Evolutionary conservation across 345 rosid genomes (phyloP).

Genomic region (Sisymbrium altissimum): DNA sequence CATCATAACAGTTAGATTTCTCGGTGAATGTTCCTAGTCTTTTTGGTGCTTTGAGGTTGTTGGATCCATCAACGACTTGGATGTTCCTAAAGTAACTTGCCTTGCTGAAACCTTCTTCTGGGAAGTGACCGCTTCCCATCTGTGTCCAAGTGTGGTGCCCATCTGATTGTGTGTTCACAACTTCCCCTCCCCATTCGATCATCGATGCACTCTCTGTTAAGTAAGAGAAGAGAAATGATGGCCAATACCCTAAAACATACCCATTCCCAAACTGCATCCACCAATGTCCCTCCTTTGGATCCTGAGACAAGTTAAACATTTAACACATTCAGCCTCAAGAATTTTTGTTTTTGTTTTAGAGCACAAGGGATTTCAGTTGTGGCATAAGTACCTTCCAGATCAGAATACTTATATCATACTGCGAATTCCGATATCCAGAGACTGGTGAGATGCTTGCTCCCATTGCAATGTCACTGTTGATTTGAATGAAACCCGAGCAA

Average conservation of each 20-base stretch:
- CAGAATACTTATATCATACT: constrained; percentile 91
- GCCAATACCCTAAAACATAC: constrained; percentile 91
- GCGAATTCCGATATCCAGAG: constrained; percentile 76
- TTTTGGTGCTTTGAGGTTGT: constrained; percentile 91
- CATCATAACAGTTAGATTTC: constrained; percentile 93
- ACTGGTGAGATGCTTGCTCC: constrained; percentile 98
- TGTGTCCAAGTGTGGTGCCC: constrained; percentile 91
- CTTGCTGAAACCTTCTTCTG: constrained; percentile 93
- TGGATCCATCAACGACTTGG: constrained; percentile 83
- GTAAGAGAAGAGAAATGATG: constrained; percentile 92
- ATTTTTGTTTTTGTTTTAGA: neutral
- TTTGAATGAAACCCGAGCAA: constrained; percentile 94
- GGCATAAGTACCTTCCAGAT: constrained; percentile 78
- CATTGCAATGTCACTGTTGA: constrained; percentile 91
- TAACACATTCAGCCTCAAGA: neutral
- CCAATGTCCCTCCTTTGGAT: constrained; percentile 98
- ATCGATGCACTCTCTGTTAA: constrained; percentile 90
- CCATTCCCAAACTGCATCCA: constrained; percentile 98
- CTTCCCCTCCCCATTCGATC: constrained; percentile 99
- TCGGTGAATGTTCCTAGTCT: constrained; percentile 84
- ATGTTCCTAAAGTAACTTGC: constrained; percentile 87
- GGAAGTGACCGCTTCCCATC: constrained; percentile 97
- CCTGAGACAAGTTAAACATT: constrained; percentile 40
- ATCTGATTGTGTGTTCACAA: constrained; percentile 76
- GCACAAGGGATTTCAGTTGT: neutral